Evolutionary conservation across 1,284 basidiomycete genomes (phyloP).

Genomic region (Mycena sp.): DNA sequence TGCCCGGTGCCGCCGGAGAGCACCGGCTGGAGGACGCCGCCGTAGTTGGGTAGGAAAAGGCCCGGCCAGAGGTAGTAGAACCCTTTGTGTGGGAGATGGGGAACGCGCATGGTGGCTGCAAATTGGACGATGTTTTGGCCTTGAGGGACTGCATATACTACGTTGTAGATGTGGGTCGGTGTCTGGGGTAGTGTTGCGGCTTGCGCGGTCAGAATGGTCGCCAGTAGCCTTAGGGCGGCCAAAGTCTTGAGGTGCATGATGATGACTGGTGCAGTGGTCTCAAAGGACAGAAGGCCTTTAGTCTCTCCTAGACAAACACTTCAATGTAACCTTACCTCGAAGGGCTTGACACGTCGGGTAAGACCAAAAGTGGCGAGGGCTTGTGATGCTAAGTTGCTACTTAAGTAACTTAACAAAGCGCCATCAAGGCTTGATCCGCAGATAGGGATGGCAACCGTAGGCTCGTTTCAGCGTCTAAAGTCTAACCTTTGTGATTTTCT

Average conservation of each 20-base stretch:
- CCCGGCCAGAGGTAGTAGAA: conserved; percentile 19
- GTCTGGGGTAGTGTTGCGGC: conserved; percentile 13
- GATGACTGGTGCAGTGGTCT: conserved; percentile 5
- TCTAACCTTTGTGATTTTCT: too few species aligned
- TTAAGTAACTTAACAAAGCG: too few species aligned
- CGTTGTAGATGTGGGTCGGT: conserved; percentile 17
- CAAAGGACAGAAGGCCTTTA: background rate
- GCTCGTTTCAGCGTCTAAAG: too few species aligned
- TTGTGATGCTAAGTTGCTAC: too few species aligned
- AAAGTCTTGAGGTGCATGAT: conserved; percentile 9
- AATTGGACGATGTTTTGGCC: conserved; percentile 19
- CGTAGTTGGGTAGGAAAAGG: conserved; percentile 16
- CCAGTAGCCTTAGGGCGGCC: conserved; percentile 13
- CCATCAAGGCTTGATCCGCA: too few species aligned
- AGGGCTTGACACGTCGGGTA: conserved; percentile 14
- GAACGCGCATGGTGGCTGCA: conserved; percentile 14
- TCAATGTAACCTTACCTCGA: conserved; percentile 7
- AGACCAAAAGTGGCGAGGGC: background rate
- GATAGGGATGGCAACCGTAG: too few species aligned
- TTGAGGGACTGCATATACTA: conserved; percentile 11
- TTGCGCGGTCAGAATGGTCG: conserved; percentile 1
- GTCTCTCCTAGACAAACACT: background rate
- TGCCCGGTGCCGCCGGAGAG: conserved; percentile 18
- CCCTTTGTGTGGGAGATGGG: conserved; percentile 14
- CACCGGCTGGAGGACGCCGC: conserved; percentile 19